Conservation (phyloP, 139 green algal genomes). For the Dunaliella sp. region DNA sequence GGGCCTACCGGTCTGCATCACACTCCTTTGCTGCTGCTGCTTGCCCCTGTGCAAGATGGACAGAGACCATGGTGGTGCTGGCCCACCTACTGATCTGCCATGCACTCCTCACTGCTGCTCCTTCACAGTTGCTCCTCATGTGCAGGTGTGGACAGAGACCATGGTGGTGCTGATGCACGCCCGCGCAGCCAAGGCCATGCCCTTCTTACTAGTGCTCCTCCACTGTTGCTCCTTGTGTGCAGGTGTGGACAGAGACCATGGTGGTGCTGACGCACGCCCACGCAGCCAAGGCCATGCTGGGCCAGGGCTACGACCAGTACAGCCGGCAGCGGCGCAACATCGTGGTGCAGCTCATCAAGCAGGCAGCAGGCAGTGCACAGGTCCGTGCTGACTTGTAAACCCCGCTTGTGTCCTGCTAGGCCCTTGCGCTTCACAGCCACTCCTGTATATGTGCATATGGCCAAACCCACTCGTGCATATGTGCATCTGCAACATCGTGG, state of each 20-base stretch:
- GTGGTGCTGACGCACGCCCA: slow-evolving; percentile 57
- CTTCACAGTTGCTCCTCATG: neutral
- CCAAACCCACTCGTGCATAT: no score
- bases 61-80: no score
- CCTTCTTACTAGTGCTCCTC: no score
- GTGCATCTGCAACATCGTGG: slow-evolving; percentile 49
- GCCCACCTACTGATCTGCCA: neutral
- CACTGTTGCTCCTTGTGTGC: neutral
- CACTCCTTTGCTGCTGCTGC: no score
- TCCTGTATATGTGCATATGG: no score
- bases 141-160: slow-evolving; percentile 53
- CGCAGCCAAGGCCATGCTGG: slow-evolving; percentile 29
- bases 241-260: slow-evolving; percentile 59
- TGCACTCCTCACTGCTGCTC: neutral
- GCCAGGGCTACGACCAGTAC: slow-evolving; percentile 36
- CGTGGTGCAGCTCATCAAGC: slow-evolving; percentile 40
- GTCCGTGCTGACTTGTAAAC: no score
- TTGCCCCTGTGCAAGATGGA: no score
- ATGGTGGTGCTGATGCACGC: slow-evolving; percentile 56
- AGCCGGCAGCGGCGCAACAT: slow-evolving; percentile 47
- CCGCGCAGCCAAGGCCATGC: slow-evolving; percentile 31
- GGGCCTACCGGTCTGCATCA: no score
- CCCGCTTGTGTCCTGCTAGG: no score
- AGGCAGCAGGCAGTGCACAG: slow-evolving; percentile 32
- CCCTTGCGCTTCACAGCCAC: no score